Base-by-base conservation (phyloP, 1,139 yeast species). In the Debaryomyces singareniensis region DNA sequence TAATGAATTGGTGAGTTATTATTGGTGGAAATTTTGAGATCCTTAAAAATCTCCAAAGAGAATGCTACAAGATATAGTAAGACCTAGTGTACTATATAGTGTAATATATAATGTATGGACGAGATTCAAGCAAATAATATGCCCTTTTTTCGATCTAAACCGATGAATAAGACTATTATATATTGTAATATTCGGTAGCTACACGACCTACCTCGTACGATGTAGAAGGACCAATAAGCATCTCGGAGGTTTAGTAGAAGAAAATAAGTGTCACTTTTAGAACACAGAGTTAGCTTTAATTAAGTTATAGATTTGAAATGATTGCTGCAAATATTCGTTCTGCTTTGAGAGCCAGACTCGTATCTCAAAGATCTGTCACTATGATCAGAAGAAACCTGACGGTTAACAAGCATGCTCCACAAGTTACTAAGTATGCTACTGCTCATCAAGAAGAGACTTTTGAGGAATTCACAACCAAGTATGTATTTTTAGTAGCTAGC, bases 381-480 rank as follows among this genome's bases (percentile, higher is more conserved):
- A 45, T 53, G 32, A 46, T 44, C 35, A 52, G 53, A 36, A 49
- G 45, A 27, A 50, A 45, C 36, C 29, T 46, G 16, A 30, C 29
- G 13, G 25, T 36, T 29, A 20, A 29, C 15, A 36, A 31, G 32
- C 38, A 45, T 22, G 38, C 45, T 26, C 43, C 51, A 31, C 48
- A 44, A 38, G 26, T 70, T 39, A 79, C 94, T 71, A 64, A 64
- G 51, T 85, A 81, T 71, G 79, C 95, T 36, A 80, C 71, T 41
- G 85, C 78, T 55, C 82, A 76, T 47, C 14, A 23, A 9, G 95
- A 84, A 57, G 96, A 89, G 68, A 78, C 95, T 37, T 87, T 85
- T 47, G 96, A 87, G 64, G 96, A 89, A 67, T 87, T 87, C 72
- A 86, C 96, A 38, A 76, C 78, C 37, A 76, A 85, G 76, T 62